Conservation (phyloP, 2,329 filamentous ascomycete species). For the Colletotrichum tanaceti region DNA sequence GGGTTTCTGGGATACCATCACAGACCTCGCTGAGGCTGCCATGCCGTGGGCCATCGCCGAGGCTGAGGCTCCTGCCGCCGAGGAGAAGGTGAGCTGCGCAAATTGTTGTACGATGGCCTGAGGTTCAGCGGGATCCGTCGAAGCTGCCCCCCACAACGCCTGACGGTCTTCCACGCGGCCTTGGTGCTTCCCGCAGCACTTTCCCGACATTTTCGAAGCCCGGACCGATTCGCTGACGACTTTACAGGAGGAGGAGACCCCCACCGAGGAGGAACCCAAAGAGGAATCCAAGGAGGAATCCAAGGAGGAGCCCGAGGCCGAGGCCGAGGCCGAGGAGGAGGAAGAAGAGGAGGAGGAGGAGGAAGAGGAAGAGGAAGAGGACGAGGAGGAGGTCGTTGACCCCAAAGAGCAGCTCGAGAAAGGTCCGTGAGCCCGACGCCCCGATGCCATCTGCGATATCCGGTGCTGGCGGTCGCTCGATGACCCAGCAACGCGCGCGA, state of each 20-base stretch:
- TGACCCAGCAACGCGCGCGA: conserved; percentile 15
- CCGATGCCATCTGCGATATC: conserved; percentile 9
- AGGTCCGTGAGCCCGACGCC: conserved; percentile 71
- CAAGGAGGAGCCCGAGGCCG: conserved; percentile 63
- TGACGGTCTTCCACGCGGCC: neutral
- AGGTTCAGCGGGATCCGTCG: conserved; percentile 3
- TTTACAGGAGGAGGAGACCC: conserved; percentile 52
- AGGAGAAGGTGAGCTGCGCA: conserved; percentile 64
- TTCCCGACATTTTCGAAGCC: neutral
- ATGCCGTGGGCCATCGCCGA: conserved; percentile 73
- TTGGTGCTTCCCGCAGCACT: neutral
- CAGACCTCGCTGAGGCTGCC: conserved; percentile 73
- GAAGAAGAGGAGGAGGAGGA: conserved; percentile 80
- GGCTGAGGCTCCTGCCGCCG: conserved; percentile 75
- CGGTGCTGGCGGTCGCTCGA: conserved; percentile 7
- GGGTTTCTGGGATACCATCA: conserved; percentile 75
- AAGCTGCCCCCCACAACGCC: neutral
- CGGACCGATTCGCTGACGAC: conserved; percentile 14
- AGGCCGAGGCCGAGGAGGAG: conserved; percentile 74
- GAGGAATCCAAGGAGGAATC: conserved; percentile 57
- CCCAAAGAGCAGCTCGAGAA: conserved; percentile 90
- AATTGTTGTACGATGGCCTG: conserved; percentile 26
- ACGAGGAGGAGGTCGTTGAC: conserved; percentile 85
- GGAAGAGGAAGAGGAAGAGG: conserved; percentile 82
- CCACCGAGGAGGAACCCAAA: conserved; percentile 45